Evolutionary conservation across 1,284 basidiomycete genomes (phyloP), one percentile per base, ranked within the genome.

Genomic region (Heterobasidion irregulare): DNA sequence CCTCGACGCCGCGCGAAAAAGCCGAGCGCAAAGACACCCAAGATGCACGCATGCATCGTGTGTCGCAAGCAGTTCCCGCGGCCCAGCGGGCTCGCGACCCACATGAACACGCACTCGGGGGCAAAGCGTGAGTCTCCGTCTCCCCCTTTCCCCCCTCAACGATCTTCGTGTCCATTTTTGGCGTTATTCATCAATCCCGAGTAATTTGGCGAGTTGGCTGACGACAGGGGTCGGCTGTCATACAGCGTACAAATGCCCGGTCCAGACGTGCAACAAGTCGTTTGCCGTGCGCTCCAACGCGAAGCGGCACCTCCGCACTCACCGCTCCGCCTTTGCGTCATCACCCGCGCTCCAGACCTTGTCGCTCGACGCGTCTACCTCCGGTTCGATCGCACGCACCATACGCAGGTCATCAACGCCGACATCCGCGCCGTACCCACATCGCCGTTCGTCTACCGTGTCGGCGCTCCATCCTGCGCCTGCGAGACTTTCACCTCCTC

Each of bases 91-190:
- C 72, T 88, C 48, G 72, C 73, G 52, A 86, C 85, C 10, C 85
- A 88, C 68, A 86, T 86, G 83, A 81, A 84, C 59, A 81, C 80
- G 43, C 85, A 89, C 65, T 83, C 79, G 0, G 82, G 83, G 43
- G 76, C 76, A 41, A 83, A 81, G 66, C 86, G 85, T 81, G 66
- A 62, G 79, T 70, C 15, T 43, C 54, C 16, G 13, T 54, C 9
- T 47, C 48, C 43, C 8, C 26, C 35, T 3, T 3, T 26, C 2
- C 2, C 26, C 26, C 26, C 26, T 19, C 48, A 32, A 1, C 36
- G 1, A n/a, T 50, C 36, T 51, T 19, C 12, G 12, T 16, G 18
- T 44, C 19, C 12, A 5, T 26, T 26, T 26, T 26, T 26, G 26
- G 26, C 26, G 5, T 26, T 26, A 26, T 26, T 3, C 26, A 44